phyloP scores from a whole-genome alignment of 73 alveolate genomes.

The Tetrahymena malaccensis region DNA sequence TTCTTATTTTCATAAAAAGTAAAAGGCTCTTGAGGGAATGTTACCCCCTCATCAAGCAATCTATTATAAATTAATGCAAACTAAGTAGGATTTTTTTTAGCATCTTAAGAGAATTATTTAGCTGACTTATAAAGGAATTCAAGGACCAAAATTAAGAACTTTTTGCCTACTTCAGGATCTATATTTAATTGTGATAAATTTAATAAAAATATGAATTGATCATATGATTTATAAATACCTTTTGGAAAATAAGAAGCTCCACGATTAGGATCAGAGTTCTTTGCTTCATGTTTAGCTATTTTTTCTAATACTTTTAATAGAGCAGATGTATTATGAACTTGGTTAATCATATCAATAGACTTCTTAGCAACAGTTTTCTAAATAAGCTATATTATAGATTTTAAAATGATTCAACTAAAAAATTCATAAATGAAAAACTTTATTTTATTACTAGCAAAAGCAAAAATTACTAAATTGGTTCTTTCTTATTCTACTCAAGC shows the following conservation, averaged over 20 bases:
- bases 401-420: not conserved
- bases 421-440: not conserved
- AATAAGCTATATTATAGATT: not conserved
- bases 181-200: not conserved
- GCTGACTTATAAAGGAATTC: not conserved
- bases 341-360: not conserved
- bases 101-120: not conserved
- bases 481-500: not conserved
- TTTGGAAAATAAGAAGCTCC: not conserved
- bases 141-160: not conserved
- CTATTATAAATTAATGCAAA: not conserved
- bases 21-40: not conserved
- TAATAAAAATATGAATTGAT: not conserved
- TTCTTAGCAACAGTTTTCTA: not conserved
- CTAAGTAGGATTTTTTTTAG: not conserved
- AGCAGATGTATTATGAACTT: not conserved
- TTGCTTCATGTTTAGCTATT: not conserved
- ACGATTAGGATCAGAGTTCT: not conserved
- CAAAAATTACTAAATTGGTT: not conserved
- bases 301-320: not conserved
- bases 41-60: not conserved
- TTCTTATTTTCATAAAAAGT: not conserved
- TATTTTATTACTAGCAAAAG: not conserved
- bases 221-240: not conserved
- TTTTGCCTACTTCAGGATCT: not conserved